Conservation (phyloP, 805 yeast genomes). For the Candida boleticola region DNA sequence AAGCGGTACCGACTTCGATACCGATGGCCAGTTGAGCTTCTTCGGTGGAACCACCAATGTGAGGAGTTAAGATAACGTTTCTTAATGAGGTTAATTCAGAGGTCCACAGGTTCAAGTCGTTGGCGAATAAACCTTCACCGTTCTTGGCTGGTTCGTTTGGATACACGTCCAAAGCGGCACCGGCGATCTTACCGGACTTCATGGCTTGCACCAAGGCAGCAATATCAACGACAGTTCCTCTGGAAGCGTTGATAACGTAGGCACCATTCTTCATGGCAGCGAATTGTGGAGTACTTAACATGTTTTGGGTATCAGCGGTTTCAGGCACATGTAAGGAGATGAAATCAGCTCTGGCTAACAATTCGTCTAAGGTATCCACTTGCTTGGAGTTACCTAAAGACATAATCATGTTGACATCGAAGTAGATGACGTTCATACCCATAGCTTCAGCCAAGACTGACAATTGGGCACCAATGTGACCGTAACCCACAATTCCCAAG, state of each 20-base stretch:
- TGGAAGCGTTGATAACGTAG: conserved; percentile 90
- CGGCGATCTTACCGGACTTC: conserved; percentile 91
- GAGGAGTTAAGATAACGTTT: conserved; percentile 93
- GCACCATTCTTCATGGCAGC: conserved; percentile 97
- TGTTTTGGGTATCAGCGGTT: conserved; percentile 84
- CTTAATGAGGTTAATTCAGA: conserved; percentile 77
- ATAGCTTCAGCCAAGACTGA: conserved; percentile 95
- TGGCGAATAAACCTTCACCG: conserved; percentile 75
- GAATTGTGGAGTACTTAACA: conserved; percentile 86
- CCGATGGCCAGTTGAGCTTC: conserved; percentile 99
- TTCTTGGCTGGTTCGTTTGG: conserved; percentile 98
- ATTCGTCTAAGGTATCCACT: conserved; percentile 79
- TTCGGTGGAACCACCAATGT: conserved; percentile 98
- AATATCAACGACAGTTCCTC: conserved; percentile 97
- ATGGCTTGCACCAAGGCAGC: conserved; percentile 90
- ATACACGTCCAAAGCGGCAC: conserved; percentile 95
- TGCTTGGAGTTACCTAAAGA: conserved; percentile 95
- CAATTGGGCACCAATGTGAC: conserved; percentile 97
- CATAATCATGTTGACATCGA: conserved; percentile 92
- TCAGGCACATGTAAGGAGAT: conserved; percentile 94
- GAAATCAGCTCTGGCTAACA: conserved; percentile 79
- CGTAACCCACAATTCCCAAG: conserved; percentile 94
- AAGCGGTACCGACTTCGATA: conserved; percentile 84
- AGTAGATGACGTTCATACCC: conserved; percentile 95
- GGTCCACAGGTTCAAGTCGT: conserved; percentile 78